Base-by-base conservation (phyloP, 73 alveolate species). In the Paramecium octaurelia region DNA sequence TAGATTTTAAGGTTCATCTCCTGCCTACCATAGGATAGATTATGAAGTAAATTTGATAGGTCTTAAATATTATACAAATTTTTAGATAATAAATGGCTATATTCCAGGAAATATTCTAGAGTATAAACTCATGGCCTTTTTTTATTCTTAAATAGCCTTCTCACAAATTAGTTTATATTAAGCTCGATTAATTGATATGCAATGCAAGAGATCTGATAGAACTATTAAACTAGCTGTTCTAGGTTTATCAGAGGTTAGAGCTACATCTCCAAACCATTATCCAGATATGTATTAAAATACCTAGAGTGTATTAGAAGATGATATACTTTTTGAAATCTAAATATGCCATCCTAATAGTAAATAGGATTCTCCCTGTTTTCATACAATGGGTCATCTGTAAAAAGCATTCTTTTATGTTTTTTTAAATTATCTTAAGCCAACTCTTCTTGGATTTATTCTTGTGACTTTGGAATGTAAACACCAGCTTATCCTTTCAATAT, bases 251-350 rank as follows among this genome's bases (percentile, higher is more conserved):
- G 70, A 80, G 4, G 3, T 43, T 9, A 80, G 23, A 12, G 91
- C 91, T 1, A 80, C 91, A 44, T 80, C 91, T 6, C 91, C 91
- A 80, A 80, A 80, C 4, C 76, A 80, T 43, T 80, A 80, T 43
- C 91, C 91, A 20, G 91, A 40, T 3, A 42, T 40, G 14, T 21
- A 80, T 43, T 40, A 27, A 35, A 80, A 80, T 7, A 80, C 91
- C 91, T 80, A 31, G 11, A 14, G 2, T 23, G 27, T 64, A 23
- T 11, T 1, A 27, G 31, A 34, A 6, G 11, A 54, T 54, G 20
- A 54, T 54, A 18, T 64, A 64, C 84, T 8, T 64, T 64, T 4
- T 64, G 44, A 9, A 31, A 64, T 64, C 8, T 23, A 27, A 3
- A 64, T 0, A 64, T 24, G 21, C 84, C 84, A 34, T 64, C 46